Percentiles rank a stretch among this genome's conserved stretches.
phyloP scores from a whole-genome alignment of 208 protist genomes.

The Endotrypanum monterogeii region DNA sequence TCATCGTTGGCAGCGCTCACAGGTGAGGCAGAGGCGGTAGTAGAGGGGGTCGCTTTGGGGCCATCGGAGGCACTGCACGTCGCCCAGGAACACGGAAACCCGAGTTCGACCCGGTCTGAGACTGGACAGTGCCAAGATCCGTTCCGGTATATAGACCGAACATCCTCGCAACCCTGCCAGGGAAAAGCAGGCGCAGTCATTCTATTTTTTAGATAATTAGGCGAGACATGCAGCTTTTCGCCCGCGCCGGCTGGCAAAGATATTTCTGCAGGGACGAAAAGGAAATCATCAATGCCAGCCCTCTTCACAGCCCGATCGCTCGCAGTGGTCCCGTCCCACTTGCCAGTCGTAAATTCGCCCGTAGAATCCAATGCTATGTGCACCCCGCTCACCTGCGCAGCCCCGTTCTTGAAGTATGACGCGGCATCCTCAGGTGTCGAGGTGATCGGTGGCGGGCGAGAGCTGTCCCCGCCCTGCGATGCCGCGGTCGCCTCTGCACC shows the following conservation, averaged over 20 bases:
- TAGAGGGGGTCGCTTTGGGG: background rate
- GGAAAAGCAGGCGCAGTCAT: background rate
- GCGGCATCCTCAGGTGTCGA: background rate
- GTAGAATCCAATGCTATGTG: background rate
- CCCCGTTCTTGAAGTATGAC: background rate
- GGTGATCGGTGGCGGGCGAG: background rate
- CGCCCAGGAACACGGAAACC: background rate
- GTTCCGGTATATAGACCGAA: background rate
- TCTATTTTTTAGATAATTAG: too few relatives aligned
- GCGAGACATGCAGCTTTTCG: background rate
- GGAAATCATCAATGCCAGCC: background rate
- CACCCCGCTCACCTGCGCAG: background rate
- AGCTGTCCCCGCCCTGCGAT: background rate
- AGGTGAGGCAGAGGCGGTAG: background rate
- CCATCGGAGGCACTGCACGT: background rate
- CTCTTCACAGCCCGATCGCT: background rate
- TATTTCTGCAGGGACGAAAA: background rate
- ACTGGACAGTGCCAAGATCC: background rate
- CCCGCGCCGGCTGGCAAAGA: background rate
- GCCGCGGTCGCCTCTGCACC: background rate
- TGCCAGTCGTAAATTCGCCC: background rate
- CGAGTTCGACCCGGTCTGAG: background rate
- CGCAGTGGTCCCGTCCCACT: slow-evolving; percentile 1
- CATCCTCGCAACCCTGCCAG: background rate
- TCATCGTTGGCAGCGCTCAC: background rate